Evolutionary conservation across 176 grass and related monocot species (phyloP), one percentile per base, ranked within the genome.

Genomic region (Aegilops longissima): DNA sequence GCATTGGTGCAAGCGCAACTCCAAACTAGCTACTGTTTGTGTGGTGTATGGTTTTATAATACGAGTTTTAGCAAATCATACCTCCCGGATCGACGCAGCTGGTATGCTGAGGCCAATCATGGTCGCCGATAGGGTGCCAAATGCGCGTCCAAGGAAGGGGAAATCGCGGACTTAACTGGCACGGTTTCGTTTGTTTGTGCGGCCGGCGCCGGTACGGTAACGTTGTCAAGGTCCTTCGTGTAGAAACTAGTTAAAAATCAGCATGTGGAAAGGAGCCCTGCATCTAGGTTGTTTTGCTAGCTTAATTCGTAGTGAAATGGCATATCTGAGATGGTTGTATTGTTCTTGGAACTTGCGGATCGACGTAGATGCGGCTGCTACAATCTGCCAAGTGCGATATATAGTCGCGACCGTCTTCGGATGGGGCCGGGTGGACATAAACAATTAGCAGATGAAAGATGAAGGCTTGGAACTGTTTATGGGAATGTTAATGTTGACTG

Each of bases 161-260:
- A 34, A 35, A 77, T 31, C 51, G 12, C 3, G 29, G 36, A 27
- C 9, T 13, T 12, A 14, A 5, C 3, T 83, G 17, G 13, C 51
- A 6, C 2, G 24, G 17, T 61, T 71, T 10, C 27, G 35, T 62
- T 88, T 63, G 36, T 84, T 88, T 64, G 47, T 36, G 51, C 52
- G 29, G 81, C 81, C 87, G 81, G 81, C 74, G 34, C 36, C 52
- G 38, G 38, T 27, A 78, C 52, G 51, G 51, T 34, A 34, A 80
- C 74, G 74, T 49, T 49, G 77, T 49, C 66, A 71, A 27, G 73
- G 52, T 8, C 4, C 0, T 62, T 70, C 34, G 16, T 33, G 63
- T 33, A 35, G 4, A 13, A 24, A 42, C 31, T 80, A 27, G 10
- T 42, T 64, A 42, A 80, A 64, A 36, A 80, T 64, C 13, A 62